A percentile compares a stretch with the other conserved stretches of the same genome.
These are phyloP conservation scores for Fragosphaeria purpurea DNA, from an alignment of 2,329 filamentous ascomycete genomes.

Conservation along the genomic window DNA sequence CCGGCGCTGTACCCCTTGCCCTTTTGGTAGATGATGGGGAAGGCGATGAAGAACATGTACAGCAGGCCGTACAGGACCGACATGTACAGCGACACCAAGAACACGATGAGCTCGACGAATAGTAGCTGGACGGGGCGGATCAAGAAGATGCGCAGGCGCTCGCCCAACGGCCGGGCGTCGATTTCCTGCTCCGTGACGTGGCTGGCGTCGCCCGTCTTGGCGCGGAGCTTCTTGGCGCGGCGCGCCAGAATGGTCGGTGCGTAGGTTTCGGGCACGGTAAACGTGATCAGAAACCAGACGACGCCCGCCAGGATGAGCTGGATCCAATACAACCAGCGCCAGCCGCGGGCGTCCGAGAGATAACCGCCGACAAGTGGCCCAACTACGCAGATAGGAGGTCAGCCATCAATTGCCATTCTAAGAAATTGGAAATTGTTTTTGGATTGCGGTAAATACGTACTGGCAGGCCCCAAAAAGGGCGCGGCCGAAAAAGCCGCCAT, in stretches of 20 bases:
- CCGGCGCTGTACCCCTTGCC: conserved; percentile 70
- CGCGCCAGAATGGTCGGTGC: conserved; percentile 64
- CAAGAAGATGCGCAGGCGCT: conserved; percentile 65
- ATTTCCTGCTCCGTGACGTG: conserved; percentile 76
- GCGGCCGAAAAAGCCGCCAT: conserved; percentile 81
- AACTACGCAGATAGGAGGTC: conserved; percentile 24
- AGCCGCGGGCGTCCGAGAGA: conserved; percentile 17
- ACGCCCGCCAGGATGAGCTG: conserved; percentile 65
- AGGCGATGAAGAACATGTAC: conserved; percentile 71
- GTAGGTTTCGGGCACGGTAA: conserved; percentile 87
- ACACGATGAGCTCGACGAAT: conserved; percentile 74
- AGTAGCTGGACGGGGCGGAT: conserved; percentile 77
- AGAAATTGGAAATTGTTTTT: conserved; percentile 5
- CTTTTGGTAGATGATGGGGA: conserved; percentile 60
- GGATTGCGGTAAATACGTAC: background rate
- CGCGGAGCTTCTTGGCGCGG: conserved; percentile 62
- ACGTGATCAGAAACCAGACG: conserved; percentile 67
- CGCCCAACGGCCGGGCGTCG: conserved; percentile 56
- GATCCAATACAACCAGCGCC: conserved; percentile 39
- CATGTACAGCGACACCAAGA: conserved; percentile 80
- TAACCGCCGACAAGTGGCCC: conserved; percentile 68
- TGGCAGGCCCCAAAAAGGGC: conserved; percentile 72
- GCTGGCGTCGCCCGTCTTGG: conserved; percentile 53
- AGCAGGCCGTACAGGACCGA: conserved; percentile 65
- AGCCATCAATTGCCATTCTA: too few relatives aligned